Base-by-base conservation (phyloP, 192 early-diverging fungal species). In the Backusella circina region DNA sequence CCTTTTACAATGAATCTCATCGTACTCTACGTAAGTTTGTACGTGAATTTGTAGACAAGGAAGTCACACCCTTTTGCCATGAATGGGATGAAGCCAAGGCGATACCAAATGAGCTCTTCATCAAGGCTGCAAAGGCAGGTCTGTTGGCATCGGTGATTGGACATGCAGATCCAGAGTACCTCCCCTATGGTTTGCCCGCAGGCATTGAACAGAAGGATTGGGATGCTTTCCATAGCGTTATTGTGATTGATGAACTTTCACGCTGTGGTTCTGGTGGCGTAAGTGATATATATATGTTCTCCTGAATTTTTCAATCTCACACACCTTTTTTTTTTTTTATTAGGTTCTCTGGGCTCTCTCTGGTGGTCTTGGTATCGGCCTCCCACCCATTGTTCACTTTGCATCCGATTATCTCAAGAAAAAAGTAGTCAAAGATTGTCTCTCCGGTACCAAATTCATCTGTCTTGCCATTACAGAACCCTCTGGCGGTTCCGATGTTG, bases 11-110 rank as follows among this genome's bases (percentile, higher is more conserved):
- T 37, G 91, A 93, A 6, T 80, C 84, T 1, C 94, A 95, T 83
- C 82, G 91, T 31, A 73, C 85, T 15, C 18, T 93, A 13, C 86
- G 93, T 36, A 83, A 85, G 36, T 81, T 70, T 47, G 80, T 94
- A 28, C 87, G 94, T 68, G 71, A 77, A 26, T 95, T 93, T 84
- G 93, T 93, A n/a, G 93, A 94, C 47, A 90, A 85, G 41, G 93
- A 95, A 61, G 85, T 95, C 41, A 93, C 90, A 83, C 91, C 92
- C 15, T 89, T 84, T 77, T 85, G 86, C 73, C 88, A 86, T 80
- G 93, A 93, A 79, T 94, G 91, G 94, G 94, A 95, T 77, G 94
- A 94, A 81, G 89, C 89, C 39, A 95, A 94, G 78, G 74, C 88
- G 51, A 86, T 95, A 26, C 94, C 94, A 13, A 89, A 86, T 41